Conservation (phyloP, 2,329 filamentous ascomycete species). For the Colletotrichum gloeosporioides region DNA sequence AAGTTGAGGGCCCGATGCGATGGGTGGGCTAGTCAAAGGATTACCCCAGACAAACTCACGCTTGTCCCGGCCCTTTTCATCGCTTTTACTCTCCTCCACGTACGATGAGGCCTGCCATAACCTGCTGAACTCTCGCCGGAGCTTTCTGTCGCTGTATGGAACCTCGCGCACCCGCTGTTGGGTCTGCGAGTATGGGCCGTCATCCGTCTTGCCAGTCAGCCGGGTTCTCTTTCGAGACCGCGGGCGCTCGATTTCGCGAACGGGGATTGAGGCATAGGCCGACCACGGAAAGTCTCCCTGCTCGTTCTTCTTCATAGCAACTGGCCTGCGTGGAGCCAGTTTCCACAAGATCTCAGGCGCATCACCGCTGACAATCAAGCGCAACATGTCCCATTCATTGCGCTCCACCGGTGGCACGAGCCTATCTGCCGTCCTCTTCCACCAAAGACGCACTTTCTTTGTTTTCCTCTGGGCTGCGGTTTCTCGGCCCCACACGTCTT, state of each 20-base stretch:
- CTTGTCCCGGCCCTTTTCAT: constrained; percentile 31
- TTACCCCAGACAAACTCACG: constrained; percentile 54
- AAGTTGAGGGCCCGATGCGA: constrained; percentile 37
- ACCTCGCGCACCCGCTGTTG: constrained; percentile 25
- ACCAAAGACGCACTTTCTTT: constrained; percentile 53
- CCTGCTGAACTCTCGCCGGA: constrained; percentile 52
- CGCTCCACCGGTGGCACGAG: constrained; percentile 59
- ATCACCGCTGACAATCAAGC: constrained; percentile 48
- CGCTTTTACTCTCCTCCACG: constrained; percentile 34
- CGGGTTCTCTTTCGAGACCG: constrained; percentile 38
- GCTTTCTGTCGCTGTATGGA: constrained; percentile 39
- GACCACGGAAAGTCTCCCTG: constrained; percentile 46
- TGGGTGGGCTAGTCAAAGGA: constrained; percentile 28
- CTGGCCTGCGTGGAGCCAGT: constrained; percentile 40
- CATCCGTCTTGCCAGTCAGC: constrained; percentile 39
- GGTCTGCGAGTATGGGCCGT: constrained; percentile 41
- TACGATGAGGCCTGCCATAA: constrained; percentile 51
- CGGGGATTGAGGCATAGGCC: constrained; percentile 42
- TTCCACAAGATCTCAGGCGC: constrained; percentile 40
- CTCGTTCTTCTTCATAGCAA: constrained; percentile 24
- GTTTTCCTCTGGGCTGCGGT: constrained; percentile 41
- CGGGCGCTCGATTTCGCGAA: constrained; percentile 41
- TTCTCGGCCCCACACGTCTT: constrained; percentile 56
- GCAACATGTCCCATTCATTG: constrained; percentile 62
- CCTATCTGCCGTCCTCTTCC: constrained; percentile 48